Conservation (phyloP, 805 yeast genomes). For the Candida methanosorbosa region DNA sequence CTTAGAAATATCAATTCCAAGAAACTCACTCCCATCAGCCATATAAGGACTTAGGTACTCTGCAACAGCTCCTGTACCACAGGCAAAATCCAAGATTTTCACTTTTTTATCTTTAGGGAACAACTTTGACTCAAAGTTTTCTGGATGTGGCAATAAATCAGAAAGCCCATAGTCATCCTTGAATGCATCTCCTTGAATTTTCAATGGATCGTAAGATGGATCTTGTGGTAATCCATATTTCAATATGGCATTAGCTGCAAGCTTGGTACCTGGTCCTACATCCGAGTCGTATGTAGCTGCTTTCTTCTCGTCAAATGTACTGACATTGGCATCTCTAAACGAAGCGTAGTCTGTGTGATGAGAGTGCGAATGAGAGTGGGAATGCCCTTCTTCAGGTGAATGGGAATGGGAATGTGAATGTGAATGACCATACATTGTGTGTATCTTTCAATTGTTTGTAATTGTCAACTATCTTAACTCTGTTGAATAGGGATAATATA, state of each 20-base stretch:
- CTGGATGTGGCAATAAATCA: slow-evolving; percentile 1
- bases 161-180: slow-evolving; percentile 2
- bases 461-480: too few species aligned
- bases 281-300: too few species aligned
- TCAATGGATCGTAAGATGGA: neutral
- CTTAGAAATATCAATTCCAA: slow-evolving; percentile 30
- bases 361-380: too few species aligned
- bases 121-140: slow-evolving; percentile 1
- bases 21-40: slow-evolving; percentile 12
- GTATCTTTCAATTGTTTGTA: too few species aligned
- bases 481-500: too few species aligned
- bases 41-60: slow-evolving; percentile 24
- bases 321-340: too few species aligned
- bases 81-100: slow-evolving; percentile 31
- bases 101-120: slow-evolving; percentile 5
- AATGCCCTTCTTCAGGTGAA: too few species aligned
- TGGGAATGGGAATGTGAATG: too few species aligned
- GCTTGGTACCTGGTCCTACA: neutral
- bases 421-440: too few species aligned
- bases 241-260: neutral
- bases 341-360: too few species aligned
- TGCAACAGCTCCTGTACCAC: slow-evolving; percentile 33
- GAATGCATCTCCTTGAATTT: slow-evolving; percentile 2
- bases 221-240: neutral
- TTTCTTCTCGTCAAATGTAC: too few species aligned